Percentiles rank a stretch among this genome's conserved stretches.
Conservation (phyloP, 2,329 filamentous ascomycete genomes). For the Tolypocladium paradoxum region DNA sequence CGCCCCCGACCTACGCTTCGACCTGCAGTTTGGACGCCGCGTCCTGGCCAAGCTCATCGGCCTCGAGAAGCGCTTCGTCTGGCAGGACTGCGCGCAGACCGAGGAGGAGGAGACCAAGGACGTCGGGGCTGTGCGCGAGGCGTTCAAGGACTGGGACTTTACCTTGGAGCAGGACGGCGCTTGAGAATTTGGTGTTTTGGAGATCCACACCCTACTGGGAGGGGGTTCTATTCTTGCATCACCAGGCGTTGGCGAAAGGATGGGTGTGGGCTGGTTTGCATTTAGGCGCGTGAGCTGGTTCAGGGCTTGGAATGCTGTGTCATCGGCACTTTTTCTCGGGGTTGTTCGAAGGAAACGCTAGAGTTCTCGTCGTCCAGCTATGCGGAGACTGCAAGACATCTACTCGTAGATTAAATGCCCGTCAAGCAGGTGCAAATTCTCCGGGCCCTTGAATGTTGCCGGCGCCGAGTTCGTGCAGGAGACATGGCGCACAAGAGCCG, state of each 20-base stretch:
- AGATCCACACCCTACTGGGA: not conserved
- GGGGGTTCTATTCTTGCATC: not conserved
- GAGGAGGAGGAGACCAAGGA: conserved; percentile 70
- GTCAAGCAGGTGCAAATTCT: not conserved
- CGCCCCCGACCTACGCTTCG: conserved; percentile 63
- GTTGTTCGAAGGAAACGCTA: not conserved
- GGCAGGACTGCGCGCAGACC: conserved; percentile 74
- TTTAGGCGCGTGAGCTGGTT: not conserved
- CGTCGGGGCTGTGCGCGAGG: conserved; percentile 65
- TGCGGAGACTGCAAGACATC: not conserved
- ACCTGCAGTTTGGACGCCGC: conserved; percentile 78
- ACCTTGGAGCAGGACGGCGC: conserved; percentile 28
- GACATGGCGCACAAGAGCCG: not conserved
- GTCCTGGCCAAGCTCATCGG: conserved; percentile 82
- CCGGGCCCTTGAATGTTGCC: not conserved
- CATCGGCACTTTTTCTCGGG: not conserved
- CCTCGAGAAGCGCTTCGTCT: conserved; percentile 67
- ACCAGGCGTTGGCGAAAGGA: not conserved
- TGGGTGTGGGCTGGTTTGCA: not conserved
- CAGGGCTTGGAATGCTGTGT: not conserved
- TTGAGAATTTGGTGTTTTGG: not conserved
- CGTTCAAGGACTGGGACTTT: conserved; percentile 84
- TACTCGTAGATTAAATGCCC: not conserved
- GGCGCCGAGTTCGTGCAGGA: not conserved
- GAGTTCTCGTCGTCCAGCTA: not conserved